Percentiles rank a stretch among this genome's conserved stretches.
Conservation (phyloP, 2,329 filamentous ascomycete genomes). For the Aspergillus fructus region DNA sequence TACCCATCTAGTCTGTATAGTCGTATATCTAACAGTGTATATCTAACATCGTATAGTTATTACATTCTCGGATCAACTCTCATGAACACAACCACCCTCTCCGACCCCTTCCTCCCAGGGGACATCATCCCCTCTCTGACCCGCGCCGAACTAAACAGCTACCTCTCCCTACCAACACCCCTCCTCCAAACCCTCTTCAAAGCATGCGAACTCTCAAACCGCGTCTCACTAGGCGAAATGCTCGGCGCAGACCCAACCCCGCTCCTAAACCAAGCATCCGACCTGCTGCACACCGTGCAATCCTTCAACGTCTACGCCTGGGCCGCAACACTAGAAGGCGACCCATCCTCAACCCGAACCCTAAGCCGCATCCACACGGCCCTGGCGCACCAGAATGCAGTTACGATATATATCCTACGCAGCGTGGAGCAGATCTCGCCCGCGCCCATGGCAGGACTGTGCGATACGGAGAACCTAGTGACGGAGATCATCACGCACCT, state of each 20-base stretch:
- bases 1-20: background rate
- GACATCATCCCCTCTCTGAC: background rate
- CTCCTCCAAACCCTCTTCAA: slow-evolving; percentile 7
- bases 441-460: background rate
- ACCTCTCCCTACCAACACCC: background rate
- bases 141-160: slow-evolving; percentile 4
- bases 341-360: background rate
- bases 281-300: background rate
- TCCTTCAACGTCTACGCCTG: background rate
- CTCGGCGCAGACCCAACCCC: background rate
- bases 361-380: background rate
- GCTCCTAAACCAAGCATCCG: background rate
- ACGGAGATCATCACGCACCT: background rate
- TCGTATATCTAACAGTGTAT: too few relatives aligned
- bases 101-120: background rate
- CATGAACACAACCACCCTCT: background rate
- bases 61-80: background rate
- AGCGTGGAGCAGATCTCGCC: background rate
- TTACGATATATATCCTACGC: background rate
- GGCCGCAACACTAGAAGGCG: background rate
- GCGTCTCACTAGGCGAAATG: background rate
- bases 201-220: slow-evolving; percentile 5
- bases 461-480: background rate
- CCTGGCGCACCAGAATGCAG: background rate
- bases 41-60: background rate